These are phyloP conservation scores for Chalciporus sphaerocephalus DNA, from an alignment of 768 basidiomycete species.

Conservation along the genomic window DNA sequence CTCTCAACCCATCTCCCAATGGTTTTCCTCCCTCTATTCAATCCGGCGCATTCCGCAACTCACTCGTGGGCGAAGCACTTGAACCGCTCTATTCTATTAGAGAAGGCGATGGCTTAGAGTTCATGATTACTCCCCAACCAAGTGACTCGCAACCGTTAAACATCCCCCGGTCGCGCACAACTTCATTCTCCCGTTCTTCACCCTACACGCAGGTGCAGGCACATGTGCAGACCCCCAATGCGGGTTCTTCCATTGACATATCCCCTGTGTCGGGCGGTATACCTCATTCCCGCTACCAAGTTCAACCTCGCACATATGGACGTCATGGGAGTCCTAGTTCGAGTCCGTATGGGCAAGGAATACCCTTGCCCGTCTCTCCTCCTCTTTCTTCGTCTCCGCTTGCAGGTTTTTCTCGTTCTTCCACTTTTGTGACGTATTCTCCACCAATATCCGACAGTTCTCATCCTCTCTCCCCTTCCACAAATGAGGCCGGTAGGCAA, in stretches of 20 bases:
- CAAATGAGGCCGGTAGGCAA: background rate
- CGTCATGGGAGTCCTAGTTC: slow-evolving; percentile 8
- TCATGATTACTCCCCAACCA: slow-evolving; percentile 1
- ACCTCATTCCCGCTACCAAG: background rate
- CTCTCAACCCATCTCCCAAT: slow-evolving; percentile 19
- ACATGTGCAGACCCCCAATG: background rate
- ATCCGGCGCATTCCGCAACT: slow-evolving; percentile 3
- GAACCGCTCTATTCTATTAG: slow-evolving; percentile 18
- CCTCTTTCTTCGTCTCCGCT: slow-evolving; percentile 12
- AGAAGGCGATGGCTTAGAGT: slow-evolving; percentile 9
- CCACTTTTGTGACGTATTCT: background rate
- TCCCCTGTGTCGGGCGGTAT: slow-evolving; percentile 2
- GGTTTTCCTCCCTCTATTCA: slow-evolving; percentile 2
- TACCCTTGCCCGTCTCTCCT: slow-evolving; percentile 11
- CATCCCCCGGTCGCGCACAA: background rate
- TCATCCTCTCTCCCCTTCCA: slow-evolving; percentile 6
- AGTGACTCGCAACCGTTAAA: background rate
- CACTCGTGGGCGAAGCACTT: slow-evolving; percentile 9
- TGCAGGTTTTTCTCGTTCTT: background rate
- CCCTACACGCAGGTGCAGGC: background rate
- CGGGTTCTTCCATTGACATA: slow-evolving; percentile 1
- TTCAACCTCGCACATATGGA: slow-evolving; percentile 5
- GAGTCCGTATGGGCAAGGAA: slow-evolving; percentile 10
- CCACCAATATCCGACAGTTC: background rate
- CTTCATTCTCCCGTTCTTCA: slow-evolving; percentile 16